Evolutionary conservation across 2,329 filamentous ascomycete genomes (phyloP), one percentile per base, ranked within the genome.

Genomic region (Sarocladiaceae sp.): DNA sequence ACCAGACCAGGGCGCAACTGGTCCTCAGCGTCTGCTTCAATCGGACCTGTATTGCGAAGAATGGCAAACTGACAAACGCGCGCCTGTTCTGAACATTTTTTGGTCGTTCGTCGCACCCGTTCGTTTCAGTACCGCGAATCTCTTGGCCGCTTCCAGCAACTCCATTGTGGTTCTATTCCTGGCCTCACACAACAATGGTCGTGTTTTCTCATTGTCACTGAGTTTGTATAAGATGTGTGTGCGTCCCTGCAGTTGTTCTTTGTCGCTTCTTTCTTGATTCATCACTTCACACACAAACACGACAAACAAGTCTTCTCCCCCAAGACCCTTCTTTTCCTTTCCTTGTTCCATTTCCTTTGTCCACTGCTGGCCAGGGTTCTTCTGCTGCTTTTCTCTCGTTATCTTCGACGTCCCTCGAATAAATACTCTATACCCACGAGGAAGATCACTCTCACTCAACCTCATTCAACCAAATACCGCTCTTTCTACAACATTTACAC

Each of bases 321-420:
- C 35, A 37, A 10, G 11, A 12, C 25, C 39, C 40, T 49, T 35
- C 13, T 33, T 12, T 10, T 22, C 28, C 23, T 33, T 13, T 33
- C 46, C 23, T 49, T 31, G 20, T 33, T 22, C 22, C 4, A 12
- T 35, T 37, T 37, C 15, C 49, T 31, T 51, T 51, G 22, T 40
- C 23, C 5, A 26, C 40, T 7, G 6, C 12, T 46, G 11, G n/a
- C 25, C 17, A n/a, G n/a, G n/a, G 39, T 42, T 42, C 29, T 46
- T 29, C 60, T 64, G 33, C 33, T 36, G 33, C 33, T 36, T 36
- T 17, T 61, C 62, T 60, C 56, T 26, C 53, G 58, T 57, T 4
- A 39, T 50, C 56, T n/a, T 15, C 28, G 26, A 11, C 25, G 46
- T 50, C 15, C 46, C 46, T 50, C 15, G 20, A 33, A 33, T 33